phyloP scores from a whole-genome alignment of 1,139 yeast species.

The Arxiozyma bovina region DNA sequence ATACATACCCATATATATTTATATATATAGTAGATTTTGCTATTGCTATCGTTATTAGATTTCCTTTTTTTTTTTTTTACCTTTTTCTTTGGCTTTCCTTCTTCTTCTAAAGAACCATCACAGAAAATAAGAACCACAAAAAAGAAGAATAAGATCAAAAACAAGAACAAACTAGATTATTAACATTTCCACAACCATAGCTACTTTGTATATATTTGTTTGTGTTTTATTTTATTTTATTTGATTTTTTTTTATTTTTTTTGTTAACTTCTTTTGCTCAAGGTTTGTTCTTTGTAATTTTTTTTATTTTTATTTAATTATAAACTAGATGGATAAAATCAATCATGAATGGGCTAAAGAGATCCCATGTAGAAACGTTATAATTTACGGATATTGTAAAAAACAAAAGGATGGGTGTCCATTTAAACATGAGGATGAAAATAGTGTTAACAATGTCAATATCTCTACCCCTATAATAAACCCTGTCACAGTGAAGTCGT shows the following conservation, averaged over 20 bases:
- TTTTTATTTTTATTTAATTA: background rate
- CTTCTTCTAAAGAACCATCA: no score
- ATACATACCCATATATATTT: no score
- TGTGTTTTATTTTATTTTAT: background rate
- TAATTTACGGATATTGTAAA: conserved; percentile 83
- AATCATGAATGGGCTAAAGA: conserved; percentile 55
- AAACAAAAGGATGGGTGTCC: conserved; percentile 86
- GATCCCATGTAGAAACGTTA: conserved; percentile 76
- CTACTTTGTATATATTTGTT: no score
- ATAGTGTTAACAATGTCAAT: conserved; percentile 1
- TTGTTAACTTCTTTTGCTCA: background rate
- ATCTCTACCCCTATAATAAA: background rate
- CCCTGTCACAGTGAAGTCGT: background rate
- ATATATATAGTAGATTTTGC: no score
- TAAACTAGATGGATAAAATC: conserved; percentile 22
- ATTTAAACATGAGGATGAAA: conserved; percentile 46
- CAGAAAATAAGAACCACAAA: no score
- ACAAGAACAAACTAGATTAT: no score
- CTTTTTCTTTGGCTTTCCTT: no score
- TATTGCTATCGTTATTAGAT: no score
- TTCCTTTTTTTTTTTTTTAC: no score
- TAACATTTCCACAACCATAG: no score
- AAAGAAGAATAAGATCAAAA: no score
- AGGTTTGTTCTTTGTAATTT: background rate
- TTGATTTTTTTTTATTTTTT: background rate